These are phyloP conservation scores for Nidularia pulvinata DNA, from an alignment of 768 basidiomycete species.

Conservation along the genomic window DNA sequence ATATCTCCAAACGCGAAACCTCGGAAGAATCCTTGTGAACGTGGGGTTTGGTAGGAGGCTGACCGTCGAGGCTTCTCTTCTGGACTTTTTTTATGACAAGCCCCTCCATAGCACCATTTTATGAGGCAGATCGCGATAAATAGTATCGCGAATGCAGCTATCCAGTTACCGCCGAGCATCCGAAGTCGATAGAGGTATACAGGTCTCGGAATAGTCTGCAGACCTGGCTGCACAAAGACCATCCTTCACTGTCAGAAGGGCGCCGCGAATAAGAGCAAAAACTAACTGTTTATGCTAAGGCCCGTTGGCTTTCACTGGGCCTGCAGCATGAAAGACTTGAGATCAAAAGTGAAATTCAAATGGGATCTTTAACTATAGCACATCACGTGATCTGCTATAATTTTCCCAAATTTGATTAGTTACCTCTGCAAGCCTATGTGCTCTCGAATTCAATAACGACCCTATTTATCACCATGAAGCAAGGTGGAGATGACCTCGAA, in stretches of 20 bases:
- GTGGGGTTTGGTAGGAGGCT: not conserved
- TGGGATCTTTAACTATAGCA: too few species aligned
- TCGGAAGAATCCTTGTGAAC: not conserved
- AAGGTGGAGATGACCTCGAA: constrained; percentile 77
- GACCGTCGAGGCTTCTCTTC: constrained; percentile 2
- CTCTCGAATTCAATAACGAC: not conserved
- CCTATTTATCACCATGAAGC: constrained; percentile 19
- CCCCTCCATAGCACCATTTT: constrained; percentile 19
- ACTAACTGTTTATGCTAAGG: too few species aligned
- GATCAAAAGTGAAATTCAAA: too few species aligned
- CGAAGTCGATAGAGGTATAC: not conserved
- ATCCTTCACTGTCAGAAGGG: too few species aligned
- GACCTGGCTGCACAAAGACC: not conserved
- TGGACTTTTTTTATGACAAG: constrained; percentile 2
- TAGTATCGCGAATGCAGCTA: constrained; percentile 6
- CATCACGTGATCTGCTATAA: too few species aligned
- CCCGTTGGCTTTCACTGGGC: too few species aligned
- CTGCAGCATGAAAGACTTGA: too few species aligned
- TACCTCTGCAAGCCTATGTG: too few species aligned
- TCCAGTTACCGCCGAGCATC: not conserved
- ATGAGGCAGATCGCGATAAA: constrained; percentile 22
- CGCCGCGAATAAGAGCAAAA: too few species aligned
- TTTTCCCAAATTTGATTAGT: too few species aligned
- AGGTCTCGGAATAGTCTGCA: not conserved
- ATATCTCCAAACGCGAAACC: constrained; percentile 3